phyloP scores from a whole-genome alignment of 2,329 filamentous ascomycete species.

The Fusarium vanettenii region DNA sequence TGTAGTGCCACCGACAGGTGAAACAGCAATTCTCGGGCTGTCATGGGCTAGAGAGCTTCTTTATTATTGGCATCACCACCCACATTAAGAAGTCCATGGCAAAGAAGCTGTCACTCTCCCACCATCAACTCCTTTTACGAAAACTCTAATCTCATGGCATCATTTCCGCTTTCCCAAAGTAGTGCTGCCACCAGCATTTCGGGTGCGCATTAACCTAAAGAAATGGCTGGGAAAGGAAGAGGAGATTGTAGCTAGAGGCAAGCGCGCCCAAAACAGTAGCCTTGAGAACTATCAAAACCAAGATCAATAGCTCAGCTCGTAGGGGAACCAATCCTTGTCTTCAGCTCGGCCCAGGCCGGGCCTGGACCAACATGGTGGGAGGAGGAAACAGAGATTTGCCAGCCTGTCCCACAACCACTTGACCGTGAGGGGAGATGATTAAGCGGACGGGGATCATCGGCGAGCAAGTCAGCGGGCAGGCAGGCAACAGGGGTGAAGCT shows the following conservation, averaged over 20 bases:
- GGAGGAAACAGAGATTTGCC: conserved; percentile 6
- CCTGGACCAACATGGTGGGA: conserved; percentile 8
- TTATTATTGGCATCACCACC: conserved; percentile 18
- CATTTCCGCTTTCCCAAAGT: conserved; percentile 5
- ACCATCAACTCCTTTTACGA: conserved; percentile 1
- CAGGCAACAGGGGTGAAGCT: background rate
- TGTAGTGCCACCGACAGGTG: background rate
- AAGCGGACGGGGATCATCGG: background rate
- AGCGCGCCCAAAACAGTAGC: conserved; percentile 5
- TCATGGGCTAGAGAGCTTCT: conserved; percentile 14
- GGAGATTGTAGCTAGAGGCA: background rate
- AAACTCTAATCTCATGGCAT: background rate
- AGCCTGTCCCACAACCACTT: background rate
- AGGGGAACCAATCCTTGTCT: conserved; percentile 9
- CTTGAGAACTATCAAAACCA: conserved; percentile 19
- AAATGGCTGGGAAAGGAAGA: conserved; percentile 7
- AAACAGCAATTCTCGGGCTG: background rate
- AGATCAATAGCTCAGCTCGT: conserved; percentile 22
- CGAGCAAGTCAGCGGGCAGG: background rate
- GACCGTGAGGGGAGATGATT: background rate
- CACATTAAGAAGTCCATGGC: background rate
- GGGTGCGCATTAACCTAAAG: background rate
- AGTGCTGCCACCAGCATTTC: background rate
- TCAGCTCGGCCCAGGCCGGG: conserved; percentile 30
- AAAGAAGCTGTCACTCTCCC: conserved; percentile 4